A percentile compares a stretch with the other conserved stretches of the same genome.
These are phyloP conservation scores for Leccinum glutinopallens DNA, from an alignment of 1,284 basidiomycete genomes.

Conservation along the genomic window DNA sequence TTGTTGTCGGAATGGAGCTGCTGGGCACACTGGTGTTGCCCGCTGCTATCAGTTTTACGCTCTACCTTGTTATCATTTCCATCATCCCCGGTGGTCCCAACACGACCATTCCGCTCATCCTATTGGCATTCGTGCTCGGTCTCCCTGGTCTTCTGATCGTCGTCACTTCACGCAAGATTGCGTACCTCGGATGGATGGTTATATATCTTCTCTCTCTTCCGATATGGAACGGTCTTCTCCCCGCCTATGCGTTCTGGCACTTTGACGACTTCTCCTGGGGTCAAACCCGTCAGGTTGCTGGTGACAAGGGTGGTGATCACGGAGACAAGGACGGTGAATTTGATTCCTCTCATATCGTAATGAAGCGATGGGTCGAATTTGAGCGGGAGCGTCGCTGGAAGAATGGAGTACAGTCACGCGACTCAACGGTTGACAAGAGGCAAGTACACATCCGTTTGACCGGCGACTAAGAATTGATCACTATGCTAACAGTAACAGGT, in stretches of 20 bases:
- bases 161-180: constrained; percentile 90
- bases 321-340: constrained; percentile 95
- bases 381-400: constrained; percentile 96
- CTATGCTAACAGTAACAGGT: constrained; percentile 52
- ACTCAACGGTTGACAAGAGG: constrained; percentile 77
- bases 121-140: constrained; percentile 93
- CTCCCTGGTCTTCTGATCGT: constrained; percentile 94
- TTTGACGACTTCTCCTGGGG: constrained; percentile 99
- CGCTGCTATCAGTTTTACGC: constrained; percentile 95
- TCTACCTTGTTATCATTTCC: constrained; percentile 88
- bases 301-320: constrained; percentile 73
- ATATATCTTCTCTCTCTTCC: constrained; percentile 92
- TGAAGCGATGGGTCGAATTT: constrained; percentile 99
- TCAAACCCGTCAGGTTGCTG: constrained; percentile 87
- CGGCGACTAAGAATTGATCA: constrained; percentile 21
- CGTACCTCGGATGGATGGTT: constrained; percentile 97
- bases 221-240: constrained; percentile 95
- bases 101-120: constrained; percentile 92
- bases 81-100: constrained; percentile 79
- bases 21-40: constrained; percentile 95
- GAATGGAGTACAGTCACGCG: constrained; percentile 80
- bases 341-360: constrained; percentile 94
- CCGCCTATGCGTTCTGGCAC: constrained; percentile 97
- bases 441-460: constrained; percentile 38
- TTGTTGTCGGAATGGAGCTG: constrained; percentile 97